phyloP scores from a whole-genome alignment of 176 grass and related monocot genomes.

The Aegilops tauschii region DNA sequence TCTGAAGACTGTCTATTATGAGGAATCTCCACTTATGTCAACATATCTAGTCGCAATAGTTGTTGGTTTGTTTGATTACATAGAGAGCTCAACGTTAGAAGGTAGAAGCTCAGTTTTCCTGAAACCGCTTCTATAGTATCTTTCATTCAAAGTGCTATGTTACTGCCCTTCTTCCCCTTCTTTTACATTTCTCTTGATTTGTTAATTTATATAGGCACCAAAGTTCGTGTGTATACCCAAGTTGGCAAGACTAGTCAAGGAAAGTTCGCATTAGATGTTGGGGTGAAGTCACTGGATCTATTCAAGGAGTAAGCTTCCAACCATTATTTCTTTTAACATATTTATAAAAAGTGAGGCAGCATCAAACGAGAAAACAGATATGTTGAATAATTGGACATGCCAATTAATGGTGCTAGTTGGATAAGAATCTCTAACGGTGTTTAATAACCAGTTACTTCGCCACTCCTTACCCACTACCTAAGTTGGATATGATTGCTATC shows the following conservation, averaged over 20 bases:
- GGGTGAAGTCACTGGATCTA: slow-evolving; percentile 64
- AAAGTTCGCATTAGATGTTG: slow-evolving; percentile 83
- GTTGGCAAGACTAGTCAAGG: slow-evolving; percentile 75
- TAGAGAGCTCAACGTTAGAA: slow-evolving; percentile 48
- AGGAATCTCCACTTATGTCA: slow-evolving; percentile 91
- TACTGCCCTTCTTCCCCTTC: not conserved
- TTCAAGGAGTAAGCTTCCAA: slow-evolving; percentile 65
- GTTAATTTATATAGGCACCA: slow-evolving; percentile 48
- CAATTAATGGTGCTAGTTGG: not conserved
- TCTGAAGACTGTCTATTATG: slow-evolving; percentile 58
- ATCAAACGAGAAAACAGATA: not conserved
- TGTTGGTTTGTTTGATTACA: slow-evolving; percentile 67
- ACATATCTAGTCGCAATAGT: slow-evolving; percentile 95
- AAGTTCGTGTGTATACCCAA: slow-evolving; percentile 77
- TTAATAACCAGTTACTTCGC: slow-evolving; percentile 70
- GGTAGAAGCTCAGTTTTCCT: slow-evolving; percentile 38
- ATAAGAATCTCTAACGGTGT: slow-evolving; percentile 30
- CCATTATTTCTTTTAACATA: slow-evolving; percentile 4
- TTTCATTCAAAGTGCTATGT: slow-evolving; percentile 8
- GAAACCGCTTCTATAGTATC: not conserved
- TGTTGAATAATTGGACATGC: not conserved
- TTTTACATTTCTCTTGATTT: not conserved
- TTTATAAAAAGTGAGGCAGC: not conserved
- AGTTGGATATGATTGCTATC: slow-evolving; percentile 94
- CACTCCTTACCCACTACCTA: slow-evolving; percentile 83